Percentiles rank a stretch among this genome's conserved stretches.
phyloP scores from a whole-genome alignment of 257 asterid species.

The Cordia subcordata region DNA sequence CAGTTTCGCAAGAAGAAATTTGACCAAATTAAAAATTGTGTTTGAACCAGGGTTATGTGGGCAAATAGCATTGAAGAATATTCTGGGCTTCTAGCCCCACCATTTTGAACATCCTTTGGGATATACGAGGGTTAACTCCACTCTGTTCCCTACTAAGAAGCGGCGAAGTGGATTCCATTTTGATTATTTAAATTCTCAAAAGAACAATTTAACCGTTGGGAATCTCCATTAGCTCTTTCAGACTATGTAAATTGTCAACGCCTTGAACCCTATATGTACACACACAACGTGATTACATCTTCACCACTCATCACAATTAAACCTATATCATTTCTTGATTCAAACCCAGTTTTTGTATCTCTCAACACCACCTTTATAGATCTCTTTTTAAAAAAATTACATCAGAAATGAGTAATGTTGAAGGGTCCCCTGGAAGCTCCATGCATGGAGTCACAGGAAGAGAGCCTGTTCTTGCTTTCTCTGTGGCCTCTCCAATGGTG shows the following conservation, averaged over 20 bases:
- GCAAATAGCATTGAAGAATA: neutral
- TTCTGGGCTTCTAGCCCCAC: neutral
- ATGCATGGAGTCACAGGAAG: slow-evolving; percentile 69
- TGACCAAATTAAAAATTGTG: neutral
- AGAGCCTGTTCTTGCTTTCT: slow-evolving; percentile 34
- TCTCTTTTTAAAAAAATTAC: neutral
- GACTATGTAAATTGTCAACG: slow-evolving; percentile 5
- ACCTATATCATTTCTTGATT: neutral
- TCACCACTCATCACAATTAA: neutral
- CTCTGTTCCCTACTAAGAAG: slow-evolving; percentile 9
- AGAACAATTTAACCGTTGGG: slow-evolving; percentile 10
- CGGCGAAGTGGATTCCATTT: slow-evolving; percentile 13
- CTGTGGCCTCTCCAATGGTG: slow-evolving; percentile 42
- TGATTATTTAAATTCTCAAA: neutral
- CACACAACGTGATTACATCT: neutral
- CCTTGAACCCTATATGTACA: slow-evolving; percentile 7
- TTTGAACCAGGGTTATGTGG: neutral
- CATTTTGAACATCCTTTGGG: neutral
- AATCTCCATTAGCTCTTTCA: slow-evolving; percentile 7
- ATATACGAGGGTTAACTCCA: slow-evolving; percentile 12
- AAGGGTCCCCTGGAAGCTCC: slow-evolving; percentile 40
- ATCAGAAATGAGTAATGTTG: slow-evolving; percentile 16
- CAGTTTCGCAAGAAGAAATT: too few species aligned
- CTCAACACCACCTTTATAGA: neutral
- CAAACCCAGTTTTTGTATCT: neutral